Evolutionary conservation across 805 yeast genomes (phyloP).

Genomic region (Kodamaea hsintzibuensis): DNA sequence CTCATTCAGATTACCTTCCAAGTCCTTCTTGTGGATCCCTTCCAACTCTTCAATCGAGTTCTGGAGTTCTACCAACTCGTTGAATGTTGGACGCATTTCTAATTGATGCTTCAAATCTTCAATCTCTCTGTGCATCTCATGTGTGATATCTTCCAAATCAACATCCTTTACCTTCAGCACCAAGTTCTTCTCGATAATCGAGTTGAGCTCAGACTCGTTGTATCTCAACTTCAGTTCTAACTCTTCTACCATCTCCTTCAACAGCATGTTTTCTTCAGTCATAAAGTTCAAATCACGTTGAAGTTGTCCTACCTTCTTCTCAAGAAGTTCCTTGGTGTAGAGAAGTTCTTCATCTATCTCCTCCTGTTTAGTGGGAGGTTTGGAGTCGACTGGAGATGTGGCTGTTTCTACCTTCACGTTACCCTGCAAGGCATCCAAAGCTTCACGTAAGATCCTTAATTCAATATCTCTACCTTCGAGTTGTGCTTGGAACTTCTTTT

Average conservation of each 20-base stretch:
- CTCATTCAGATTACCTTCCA: constrained; percentile 27
- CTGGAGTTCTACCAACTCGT: constrained; percentile 45
- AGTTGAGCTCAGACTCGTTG: constrained; percentile 13
- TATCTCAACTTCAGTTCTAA: constrained; percentile 11
- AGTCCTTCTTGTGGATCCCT: constrained; percentile 35
- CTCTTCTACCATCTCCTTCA: constrained; percentile 12
- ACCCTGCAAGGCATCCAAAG: constrained; percentile 8
- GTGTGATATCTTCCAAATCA: constrained; percentile 7
- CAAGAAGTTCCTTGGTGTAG: constrained; percentile 12
- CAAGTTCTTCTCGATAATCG: constrained; percentile 14
- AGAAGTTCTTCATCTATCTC: constrained; percentile 5
- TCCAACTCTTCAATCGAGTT: constrained; percentile 45
- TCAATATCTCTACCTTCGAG: constrained; percentile 15
- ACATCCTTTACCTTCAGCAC: constrained; percentile 11
- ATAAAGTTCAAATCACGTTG: constrained; percentile 12
- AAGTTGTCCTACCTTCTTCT: constrained; percentile 10
- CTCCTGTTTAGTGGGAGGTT: neutral
- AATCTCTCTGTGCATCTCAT: constrained; percentile 19
- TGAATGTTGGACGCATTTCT: constrained; percentile 40
- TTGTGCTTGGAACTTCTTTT: constrained; percentile 16
- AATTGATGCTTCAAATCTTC: constrained; percentile 33
- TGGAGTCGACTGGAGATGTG: neutral
- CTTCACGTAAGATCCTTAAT: constrained; percentile 12
- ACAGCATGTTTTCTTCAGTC: constrained; percentile 9
- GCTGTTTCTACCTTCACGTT: neutral